phyloP scores from a whole-genome alignment of 192 early-diverging fungal genomes.

The Coemansia sp. region DNA sequence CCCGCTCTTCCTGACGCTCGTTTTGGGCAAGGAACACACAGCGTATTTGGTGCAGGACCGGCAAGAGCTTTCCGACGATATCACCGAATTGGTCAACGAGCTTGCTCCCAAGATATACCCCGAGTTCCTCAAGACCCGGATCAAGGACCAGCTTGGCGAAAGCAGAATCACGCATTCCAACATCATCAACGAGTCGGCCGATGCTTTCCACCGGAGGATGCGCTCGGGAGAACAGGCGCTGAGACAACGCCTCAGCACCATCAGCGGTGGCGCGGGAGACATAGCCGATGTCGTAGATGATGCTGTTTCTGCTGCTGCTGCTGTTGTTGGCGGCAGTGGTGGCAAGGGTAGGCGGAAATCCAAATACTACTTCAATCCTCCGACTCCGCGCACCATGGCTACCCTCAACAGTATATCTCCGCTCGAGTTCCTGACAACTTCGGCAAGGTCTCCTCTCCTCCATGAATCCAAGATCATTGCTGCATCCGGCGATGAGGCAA shows the following conservation, averaged over 20 bases:
- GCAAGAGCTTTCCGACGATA: constrained; percentile 70
- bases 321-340: no score
- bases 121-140: constrained; percentile 63
- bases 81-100: constrained; percentile 83
- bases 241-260: constrained; percentile 25
- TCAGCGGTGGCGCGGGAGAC: not conserved
- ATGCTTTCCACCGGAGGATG: constrained; percentile 41
- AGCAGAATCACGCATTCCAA: constrained; percentile 22
- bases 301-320: not conserved
- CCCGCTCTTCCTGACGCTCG: constrained; percentile 80
- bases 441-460: not conserved
- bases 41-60: constrained; percentile 71
- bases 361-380: constrained; percentile 53
- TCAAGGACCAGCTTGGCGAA: constrained; percentile 26
- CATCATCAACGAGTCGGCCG: constrained; percentile 34
- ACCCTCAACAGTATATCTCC: constrained; percentile 57
- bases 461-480: not conserved
- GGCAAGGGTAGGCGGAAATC: constrained; percentile 9
- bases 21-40: constrained; percentile 57
- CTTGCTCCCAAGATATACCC: constrained; percentile 79
- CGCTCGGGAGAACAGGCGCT: constrained; percentile 41
- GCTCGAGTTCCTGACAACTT: constrained; percentile 45
- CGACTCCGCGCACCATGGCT: constrained; percentile 55
- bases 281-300: not conserved
- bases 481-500: not conserved